Evolutionary conservation across 768 basidiomycete genomes (phyloP).

Genomic region (Podaxis sp.): DNA sequence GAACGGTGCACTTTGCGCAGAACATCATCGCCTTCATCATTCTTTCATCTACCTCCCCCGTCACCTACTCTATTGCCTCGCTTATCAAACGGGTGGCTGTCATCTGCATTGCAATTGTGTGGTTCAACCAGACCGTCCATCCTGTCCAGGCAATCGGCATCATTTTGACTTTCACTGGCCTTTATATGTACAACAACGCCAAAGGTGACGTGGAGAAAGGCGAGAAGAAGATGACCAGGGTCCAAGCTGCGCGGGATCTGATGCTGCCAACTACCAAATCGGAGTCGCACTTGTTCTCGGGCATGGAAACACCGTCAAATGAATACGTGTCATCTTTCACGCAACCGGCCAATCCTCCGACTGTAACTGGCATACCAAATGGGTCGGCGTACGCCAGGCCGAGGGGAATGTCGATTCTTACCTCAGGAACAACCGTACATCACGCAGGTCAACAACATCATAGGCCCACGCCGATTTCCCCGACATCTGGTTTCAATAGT

Average conservation of each 20-base stretch:
- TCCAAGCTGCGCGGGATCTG: slow-evolving; percentile 69
- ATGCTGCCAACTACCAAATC: slow-evolving; percentile 67
- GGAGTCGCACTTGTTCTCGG: slow-evolving; percentile 53
- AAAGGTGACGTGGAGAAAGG: slow-evolving; percentile 92
- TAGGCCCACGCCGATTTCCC: slow-evolving; percentile 7
- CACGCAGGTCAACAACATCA: slow-evolving; percentile 14
- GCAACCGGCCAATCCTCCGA: background rate
- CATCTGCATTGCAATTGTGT: slow-evolving; percentile 95
- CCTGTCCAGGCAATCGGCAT: slow-evolving; percentile 90
- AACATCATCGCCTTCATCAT: slow-evolving; percentile 98
- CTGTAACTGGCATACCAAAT: slow-evolving; percentile 10
- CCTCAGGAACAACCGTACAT: slow-evolving; percentile 8
- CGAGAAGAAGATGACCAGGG: slow-evolving; percentile 81
- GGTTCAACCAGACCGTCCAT: slow-evolving; percentile 90
- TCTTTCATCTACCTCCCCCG: slow-evolving; percentile 92
- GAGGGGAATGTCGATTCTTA: slow-evolving; percentile 29
- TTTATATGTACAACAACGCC: slow-evolving; percentile 96
- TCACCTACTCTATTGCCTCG: slow-evolving; percentile 98
- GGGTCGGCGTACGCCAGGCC: slow-evolving; percentile 36
- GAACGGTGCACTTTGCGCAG: slow-evolving; percentile 94
- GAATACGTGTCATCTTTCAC: slow-evolving; percentile 12
- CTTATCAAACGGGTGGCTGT: slow-evolving; percentile 97
- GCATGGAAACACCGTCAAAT: slow-evolving; percentile 37
- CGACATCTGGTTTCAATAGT: slow-evolving; percentile 4
- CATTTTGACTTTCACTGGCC: slow-evolving; percentile 79